Base-by-base conservation (phyloP, 2,329 filamentous ascomycete species). In the Ceratocystis lukuohia region DNA sequence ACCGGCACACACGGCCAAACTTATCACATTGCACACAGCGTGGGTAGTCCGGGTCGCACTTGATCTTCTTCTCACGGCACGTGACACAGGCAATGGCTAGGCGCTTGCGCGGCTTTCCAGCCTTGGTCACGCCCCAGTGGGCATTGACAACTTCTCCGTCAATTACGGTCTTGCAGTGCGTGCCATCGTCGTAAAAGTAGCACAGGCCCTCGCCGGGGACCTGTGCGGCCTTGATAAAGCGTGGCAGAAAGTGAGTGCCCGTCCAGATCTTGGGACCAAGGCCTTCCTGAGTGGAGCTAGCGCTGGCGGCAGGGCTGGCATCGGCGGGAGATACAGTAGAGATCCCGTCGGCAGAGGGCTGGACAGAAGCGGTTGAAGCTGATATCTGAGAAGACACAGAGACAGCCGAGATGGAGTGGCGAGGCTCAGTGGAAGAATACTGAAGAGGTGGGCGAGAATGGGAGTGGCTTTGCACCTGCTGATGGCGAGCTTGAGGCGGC, bases 11-110 rank as follows among this genome's bases (percentile, higher is more conserved):
- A 61, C 90, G 83, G 66, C 91, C 90, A 73, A 93, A 93, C 77
- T 96, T 96, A 74, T 94, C 88, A 74, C 92, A 96, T 76, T 96
- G 91, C 65, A 92, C 84, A 71, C 92, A 96, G 71, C 90, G 91
- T 48, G 89, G 89, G 70, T 85, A 88, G 71, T 92, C 91, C 1
- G 91, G 92, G 70, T 96, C 91, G 73, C 92, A 96, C 75, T 96
- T 96, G 77, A 96, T 96, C 80, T 96, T 96, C 84, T 96, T 96
- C 77, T 96, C 91, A 63, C 92, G 84, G 74, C 92, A 96, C 12
- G 91, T 94, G 67, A 96, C 82, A 73, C 92, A 96, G n/a, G 91
- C 91, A 74, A 96, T 91, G 28, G 92, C 91, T 66, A 96, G 80
- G 66, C 92, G 83, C 77, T 96, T 96, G 70, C 92, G 84, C 61